Percentiles rank a stretch among this genome's conserved stretches.
Evolutionary conservation across 768 basidiomycete species (phyloP).

Genomic region (Panaeolus cyanescens): DNA sequence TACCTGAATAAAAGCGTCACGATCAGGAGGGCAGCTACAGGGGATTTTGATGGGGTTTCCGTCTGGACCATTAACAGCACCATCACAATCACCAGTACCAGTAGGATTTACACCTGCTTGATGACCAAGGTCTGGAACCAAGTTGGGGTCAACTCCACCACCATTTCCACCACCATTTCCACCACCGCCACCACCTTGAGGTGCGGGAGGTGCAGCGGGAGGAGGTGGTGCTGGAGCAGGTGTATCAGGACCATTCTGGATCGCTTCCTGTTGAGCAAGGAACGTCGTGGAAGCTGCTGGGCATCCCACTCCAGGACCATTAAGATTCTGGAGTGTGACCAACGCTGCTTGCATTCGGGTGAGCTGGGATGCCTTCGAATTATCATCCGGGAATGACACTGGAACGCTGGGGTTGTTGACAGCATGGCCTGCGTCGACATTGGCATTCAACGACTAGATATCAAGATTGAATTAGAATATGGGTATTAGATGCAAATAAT

Average conservation of each 20-base stretch:
- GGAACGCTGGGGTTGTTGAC: constrained; percentile 64
- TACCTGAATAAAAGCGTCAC: constrained; percentile 53
- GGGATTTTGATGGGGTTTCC: constrained; percentile 63
- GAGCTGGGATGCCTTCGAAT: constrained; percentile 50
- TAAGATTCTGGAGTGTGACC: constrained; percentile 74
- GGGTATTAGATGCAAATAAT: neutral
- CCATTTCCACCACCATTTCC: too few species aligned
- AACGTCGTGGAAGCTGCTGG: constrained; percentile 69
- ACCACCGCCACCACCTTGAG: neutral
- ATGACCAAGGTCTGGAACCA: constrained; percentile 65
- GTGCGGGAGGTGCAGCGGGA: constrained; percentile 14
- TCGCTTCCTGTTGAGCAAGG: constrained; percentile 39
- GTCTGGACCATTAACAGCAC: constrained; percentile 55
- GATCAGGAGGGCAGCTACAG: constrained; percentile 64
- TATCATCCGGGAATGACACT: constrained; percentile 65
- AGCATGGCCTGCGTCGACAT: constrained; percentile 62
- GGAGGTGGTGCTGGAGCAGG: constrained; percentile 20
- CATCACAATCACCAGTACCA: constrained; percentile 63
- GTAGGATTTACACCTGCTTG: constrained; percentile 59
- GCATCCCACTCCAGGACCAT: constrained; percentile 68
- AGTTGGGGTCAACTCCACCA: constrained; percentile 36
- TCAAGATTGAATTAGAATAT: neutral
- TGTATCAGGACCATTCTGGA: constrained; percentile 30
- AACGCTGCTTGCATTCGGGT: constrained; percentile 60
- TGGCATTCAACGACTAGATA: constrained; percentile 45